Conservation (phyloP, 164 flowering plant species). For the Vitis labrusca region DNA sequence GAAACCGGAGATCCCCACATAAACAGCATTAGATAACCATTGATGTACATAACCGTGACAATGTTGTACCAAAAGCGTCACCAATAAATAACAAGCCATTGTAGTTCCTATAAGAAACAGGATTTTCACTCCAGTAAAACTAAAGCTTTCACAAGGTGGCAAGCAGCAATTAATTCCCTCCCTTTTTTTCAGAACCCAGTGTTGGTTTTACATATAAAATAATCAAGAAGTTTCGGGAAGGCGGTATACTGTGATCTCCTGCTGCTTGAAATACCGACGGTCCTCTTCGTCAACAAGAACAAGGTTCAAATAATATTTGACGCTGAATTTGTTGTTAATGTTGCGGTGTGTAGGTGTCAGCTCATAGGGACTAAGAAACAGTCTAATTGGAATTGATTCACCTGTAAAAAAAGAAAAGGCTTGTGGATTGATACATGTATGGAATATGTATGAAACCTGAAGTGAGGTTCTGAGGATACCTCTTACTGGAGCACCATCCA, state of each 20-base stretch:
- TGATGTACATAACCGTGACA: constrained; percentile 2
- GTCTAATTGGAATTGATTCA: constrained; percentile 71
- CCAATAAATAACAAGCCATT: not conserved
- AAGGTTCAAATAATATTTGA: constrained; percentile 66
- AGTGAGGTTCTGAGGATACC: constrained; percentile 36
- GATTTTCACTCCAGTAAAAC: constrained; percentile 1
- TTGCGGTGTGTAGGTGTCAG: constrained; percentile 69
- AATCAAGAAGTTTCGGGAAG: constrained; percentile 49
- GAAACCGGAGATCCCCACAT: not conserved
- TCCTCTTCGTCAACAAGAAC: constrained; percentile 79
- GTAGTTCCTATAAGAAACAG: not conserved
- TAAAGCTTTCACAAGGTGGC: constrained; percentile 14
- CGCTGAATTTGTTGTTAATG: constrained; percentile 74
- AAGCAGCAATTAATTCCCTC: not conserved
- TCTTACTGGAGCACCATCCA: constrained; percentile 99
- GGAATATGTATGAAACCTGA: not conserved
- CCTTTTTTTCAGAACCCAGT: not conserved
- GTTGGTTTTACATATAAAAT: not conserved
- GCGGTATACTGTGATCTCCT: constrained; percentile 64
- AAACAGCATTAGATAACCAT: not conserved
- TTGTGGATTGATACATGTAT: not conserved
- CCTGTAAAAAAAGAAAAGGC: constrained; percentile 31
- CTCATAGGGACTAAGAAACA: constrained; percentile 69
- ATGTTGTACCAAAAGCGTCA: not conserved
- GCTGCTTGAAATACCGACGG: constrained; percentile 69